Conservation (phyloP, 2,329 filamentous ascomycete genomes). For the Chaetomium strumarium region DNA sequence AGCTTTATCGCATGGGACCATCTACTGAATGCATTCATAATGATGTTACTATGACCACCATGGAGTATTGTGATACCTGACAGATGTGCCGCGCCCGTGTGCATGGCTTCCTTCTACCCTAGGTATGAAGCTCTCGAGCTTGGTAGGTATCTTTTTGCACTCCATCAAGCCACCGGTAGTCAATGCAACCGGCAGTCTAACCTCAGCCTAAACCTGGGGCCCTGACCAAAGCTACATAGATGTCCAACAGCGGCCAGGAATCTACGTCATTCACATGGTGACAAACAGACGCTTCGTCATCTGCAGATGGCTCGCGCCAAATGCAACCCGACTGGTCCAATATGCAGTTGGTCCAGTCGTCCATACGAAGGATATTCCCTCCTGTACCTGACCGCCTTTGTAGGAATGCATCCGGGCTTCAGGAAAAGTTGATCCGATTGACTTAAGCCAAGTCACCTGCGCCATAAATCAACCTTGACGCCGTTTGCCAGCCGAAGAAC, state of each 20-base stretch:
- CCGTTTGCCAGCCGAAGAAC: background rate
- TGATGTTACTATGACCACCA: too few relatives aligned
- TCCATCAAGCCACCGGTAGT: too few relatives aligned
- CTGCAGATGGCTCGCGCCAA: background rate
- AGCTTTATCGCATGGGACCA: background rate
- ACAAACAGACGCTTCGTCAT: background rate
- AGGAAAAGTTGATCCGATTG: too few relatives aligned
- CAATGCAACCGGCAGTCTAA: too few relatives aligned
- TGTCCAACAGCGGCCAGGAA: background rate
- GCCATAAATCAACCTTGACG: conserved; percentile 17
- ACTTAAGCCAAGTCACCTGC: background rate
- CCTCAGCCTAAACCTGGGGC: background rate
- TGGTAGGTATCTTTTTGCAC: too few relatives aligned
- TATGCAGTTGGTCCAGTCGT: conserved; percentile 5
- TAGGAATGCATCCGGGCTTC: background rate
- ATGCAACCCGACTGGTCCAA: background rate
- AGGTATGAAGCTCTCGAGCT: too few relatives aligned
- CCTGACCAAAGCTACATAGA: background rate
- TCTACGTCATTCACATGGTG: conserved; percentile 10
- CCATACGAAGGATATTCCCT: background rate
- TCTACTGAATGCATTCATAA: too few relatives aligned
- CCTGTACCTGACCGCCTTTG: background rate
- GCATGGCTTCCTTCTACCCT: too few relatives aligned
- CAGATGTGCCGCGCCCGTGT: too few relatives aligned
- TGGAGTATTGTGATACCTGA: too few relatives aligned